Percentiles rank a stretch among this genome's conserved stretches.
Evolutionary conservation across 331 rosid species (phyloP).

Genomic region (Rosa hybrid): DNA sequence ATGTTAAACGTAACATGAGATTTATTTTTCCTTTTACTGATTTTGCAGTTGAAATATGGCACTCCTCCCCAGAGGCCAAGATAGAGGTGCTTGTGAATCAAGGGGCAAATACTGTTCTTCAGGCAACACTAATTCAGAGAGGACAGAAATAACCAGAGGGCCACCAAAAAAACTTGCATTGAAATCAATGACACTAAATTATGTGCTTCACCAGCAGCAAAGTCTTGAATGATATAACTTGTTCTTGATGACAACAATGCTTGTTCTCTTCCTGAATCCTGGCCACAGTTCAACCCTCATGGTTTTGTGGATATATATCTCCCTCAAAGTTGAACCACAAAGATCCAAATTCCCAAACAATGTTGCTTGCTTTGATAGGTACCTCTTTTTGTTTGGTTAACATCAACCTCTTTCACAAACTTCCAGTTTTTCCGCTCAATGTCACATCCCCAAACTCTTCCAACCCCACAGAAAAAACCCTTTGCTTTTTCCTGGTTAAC

Average conservation of each 20-base stretch:
- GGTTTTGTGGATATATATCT: neutral
- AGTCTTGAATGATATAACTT: neutral
- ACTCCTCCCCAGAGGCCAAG: neutral
- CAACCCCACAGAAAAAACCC: neutral
- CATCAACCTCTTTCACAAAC: neutral
- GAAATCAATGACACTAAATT: neutral
- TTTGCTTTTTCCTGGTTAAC: neutral
- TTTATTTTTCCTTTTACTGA: neutral
- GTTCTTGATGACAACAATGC: neutral
- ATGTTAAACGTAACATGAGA: neutral
- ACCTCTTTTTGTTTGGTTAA: neutral
- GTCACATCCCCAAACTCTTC: slow-evolving; percentile 3
- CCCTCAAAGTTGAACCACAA: neutral
- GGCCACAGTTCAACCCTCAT: neutral
- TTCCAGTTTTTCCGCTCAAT: neutral
- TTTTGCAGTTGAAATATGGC: neutral
- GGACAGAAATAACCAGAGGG: neutral
- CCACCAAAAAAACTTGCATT: neutral
- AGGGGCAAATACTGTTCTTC: neutral
- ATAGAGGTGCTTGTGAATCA: neutral
- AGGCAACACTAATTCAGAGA: neutral
- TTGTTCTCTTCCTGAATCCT: slow-evolving; percentile 6
- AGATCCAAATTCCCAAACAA: slow-evolving; percentile 9
- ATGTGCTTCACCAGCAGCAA: neutral
- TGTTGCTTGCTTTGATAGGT: neutral